Evolutionary conservation across 495 filamentous ascomycete species (phyloP), one percentile per base, ranked within the genome.

Genomic region (Penicillium maclennaniae): DNA sequence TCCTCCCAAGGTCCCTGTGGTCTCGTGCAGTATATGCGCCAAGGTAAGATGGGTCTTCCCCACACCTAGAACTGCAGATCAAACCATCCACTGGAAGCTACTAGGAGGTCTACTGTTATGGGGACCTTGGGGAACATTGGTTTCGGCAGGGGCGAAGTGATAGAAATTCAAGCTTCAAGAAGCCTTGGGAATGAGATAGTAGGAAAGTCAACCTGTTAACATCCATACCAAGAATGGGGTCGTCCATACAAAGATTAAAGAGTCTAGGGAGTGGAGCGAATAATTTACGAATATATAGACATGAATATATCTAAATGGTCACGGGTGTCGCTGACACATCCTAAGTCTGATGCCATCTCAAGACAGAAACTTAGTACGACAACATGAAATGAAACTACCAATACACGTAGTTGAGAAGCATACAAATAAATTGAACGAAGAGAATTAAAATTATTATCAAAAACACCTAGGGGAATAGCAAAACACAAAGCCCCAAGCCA

Each of bases 1-100:
- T 56, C 55, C 49, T 60, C 64, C 59, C 69, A 71, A 71, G 69
- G 69, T 71, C 65, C 69, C 58, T 68, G 43, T 45, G 41, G 47
- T 17, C 44, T 53, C 51, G 56, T 31, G 53, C 36, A 42, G 52
- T 47, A 16, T 31, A 20, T 42, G 25, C 19, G 12, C 8, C 38
- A 40, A 28, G 9, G 38, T 37, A 31, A 55, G 38, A n/a, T 5
- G 7, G 21, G 34, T 2, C 15, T 42, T 17, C 48, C 43, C 47
- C 60, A 55, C 56, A 48, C 10, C 23, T 17, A 10, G n/a, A 31
- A 36, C 14, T 25, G 43, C n/a, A 14, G 34, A 51, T 60, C 40
- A 27, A 40, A 47, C 41, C 20, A 26, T 17, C 14, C 25, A 38
- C 43, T 51, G 47, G 60, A 28, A 25, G 38, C 17, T 40, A 12